Evolutionary conservation across 257 asterid genomes (phyloP), one percentile per base, ranked within the genome.

Genomic region (Solanum appendiculatum): DNA sequence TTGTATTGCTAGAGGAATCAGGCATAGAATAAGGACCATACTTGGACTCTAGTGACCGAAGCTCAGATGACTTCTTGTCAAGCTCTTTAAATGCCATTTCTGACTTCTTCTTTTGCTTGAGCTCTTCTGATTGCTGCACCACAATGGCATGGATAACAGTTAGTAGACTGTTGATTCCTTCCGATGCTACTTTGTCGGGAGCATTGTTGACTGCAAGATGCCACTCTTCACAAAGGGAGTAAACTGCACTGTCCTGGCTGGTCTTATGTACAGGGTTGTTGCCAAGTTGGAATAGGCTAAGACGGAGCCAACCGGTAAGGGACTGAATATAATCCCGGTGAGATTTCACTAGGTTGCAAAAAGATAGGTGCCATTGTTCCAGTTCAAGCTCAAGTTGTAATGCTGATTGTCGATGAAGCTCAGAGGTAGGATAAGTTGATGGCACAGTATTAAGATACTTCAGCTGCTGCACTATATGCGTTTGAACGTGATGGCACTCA

Each of bases 311-410:
- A 68, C 99, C 98, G 0, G 97, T 90, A 69, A 97, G 89, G 5
- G 99, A 95, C 89, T 92, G 98, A 84, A 94, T 90, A 75, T 97
- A 97, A 25, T 96, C 99, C 2, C 95, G 93, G 86, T 97, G 99
- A 66, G 98, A 92, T 87, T 95, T 94, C 78, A 97, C 93, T 25
- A 97, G 95, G 94, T 92, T 97, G 84, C 95, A 93, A 92, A 97
- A 95, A 12, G 99, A 93, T 84, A 92, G 83, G 91, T 96, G 98
- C 99, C 99, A 97, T 34, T 97, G 98, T 82, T 97, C 99, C 23
- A 95, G 99, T 93, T 95, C 96, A 33, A 97, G 98, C 93, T 96
- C 98, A 5, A 97, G 99, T 48, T 96, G 98, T n/a, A 97, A 98
- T 15, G 99, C 93, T 31, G 99, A 94, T 81, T 97, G 99, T 42